These are phyloP conservation scores for sweet orange (Citrus sinensis) DNA, from an alignment of 345 rosid species.

Conservation along the genomic window DNA sequence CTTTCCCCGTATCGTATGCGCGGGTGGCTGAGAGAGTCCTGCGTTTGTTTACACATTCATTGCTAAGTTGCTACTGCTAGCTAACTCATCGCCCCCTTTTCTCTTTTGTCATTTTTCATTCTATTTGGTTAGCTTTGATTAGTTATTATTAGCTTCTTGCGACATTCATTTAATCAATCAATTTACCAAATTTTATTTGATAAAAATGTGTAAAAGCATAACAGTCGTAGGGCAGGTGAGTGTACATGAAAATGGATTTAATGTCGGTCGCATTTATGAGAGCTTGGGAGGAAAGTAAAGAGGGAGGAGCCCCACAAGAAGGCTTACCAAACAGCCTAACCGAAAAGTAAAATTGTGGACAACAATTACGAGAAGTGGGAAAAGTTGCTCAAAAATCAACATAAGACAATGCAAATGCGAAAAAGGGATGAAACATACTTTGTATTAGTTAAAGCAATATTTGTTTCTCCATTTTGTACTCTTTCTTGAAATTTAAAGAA, in stretches of 20 bases:
- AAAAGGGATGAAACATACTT: background rate
- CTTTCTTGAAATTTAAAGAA: background rate
- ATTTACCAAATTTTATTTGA: no score
- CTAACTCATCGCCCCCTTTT: background rate
- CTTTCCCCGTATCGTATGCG: background rate
- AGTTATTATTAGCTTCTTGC: no score
- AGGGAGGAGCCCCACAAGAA: background rate
- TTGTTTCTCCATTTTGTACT: constrained; percentile 3
- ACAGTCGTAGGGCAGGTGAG: no score
- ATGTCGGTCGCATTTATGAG: background rate
- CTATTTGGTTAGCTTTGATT: no score
- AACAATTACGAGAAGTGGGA: background rate
- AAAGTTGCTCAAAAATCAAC: background rate
- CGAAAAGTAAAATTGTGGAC: background rate
- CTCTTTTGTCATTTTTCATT: background rate
- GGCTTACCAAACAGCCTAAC: background rate
- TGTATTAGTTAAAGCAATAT: background rate
- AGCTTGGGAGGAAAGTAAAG: background rate
- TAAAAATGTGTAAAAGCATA: no score
- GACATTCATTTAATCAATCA: no score
- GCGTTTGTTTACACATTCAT: no score
- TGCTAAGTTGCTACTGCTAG: background rate
- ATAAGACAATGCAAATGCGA: background rate
- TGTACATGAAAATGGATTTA: background rate
- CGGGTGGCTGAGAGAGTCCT: background rate